Conservation (phyloP, 2,329 filamentous ascomycete species). For the Penicillium sp. region DNA sequence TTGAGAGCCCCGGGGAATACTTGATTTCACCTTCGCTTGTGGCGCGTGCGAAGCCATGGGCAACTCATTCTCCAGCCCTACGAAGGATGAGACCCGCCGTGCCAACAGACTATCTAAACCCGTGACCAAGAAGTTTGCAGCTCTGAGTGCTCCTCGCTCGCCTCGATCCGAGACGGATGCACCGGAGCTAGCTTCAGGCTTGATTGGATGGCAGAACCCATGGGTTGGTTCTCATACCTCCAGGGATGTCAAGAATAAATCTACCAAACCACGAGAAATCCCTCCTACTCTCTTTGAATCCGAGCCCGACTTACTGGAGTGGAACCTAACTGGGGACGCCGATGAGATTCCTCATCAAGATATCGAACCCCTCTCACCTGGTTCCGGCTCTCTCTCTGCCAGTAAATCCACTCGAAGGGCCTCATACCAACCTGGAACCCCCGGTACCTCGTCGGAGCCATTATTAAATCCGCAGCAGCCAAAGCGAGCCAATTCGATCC, state of each 20-base stretch:
- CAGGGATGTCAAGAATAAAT: conserved; percentile 14
- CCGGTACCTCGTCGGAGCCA: conserved; percentile 16
- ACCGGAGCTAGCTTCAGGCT: conserved; percentile 14
- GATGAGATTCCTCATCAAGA: background rate
- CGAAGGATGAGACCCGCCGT: conserved; percentile 36
- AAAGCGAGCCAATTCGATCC: conserved; percentile 35
- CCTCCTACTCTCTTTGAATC: conserved; percentile 22
- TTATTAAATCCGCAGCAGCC: conserved; percentile 23
- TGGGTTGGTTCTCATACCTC: conserved; percentile 37
- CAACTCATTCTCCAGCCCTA: conserved; percentile 39
- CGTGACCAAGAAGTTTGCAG: conserved; percentile 30
- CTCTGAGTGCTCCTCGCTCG: conserved; percentile 18
- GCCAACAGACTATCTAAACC: conserved; percentile 45
- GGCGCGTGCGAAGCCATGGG: conserved; percentile 36
- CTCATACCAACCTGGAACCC: conserved; percentile 27
- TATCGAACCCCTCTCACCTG: conserved; percentile 4
- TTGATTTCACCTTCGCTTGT: conserved; percentile 12
- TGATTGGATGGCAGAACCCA: conserved; percentile 39
- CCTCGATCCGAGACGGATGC: conserved; percentile 10
- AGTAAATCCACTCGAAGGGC: conserved; percentile 25
- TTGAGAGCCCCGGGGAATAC: conserved; percentile 10
- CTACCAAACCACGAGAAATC: conserved; percentile 18
- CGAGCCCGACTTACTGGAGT: conserved; percentile 5
- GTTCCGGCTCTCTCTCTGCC: conserved; percentile 20
- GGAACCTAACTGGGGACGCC: background rate